Percentiles rank a stretch among this genome's conserved stretches.
Conservation (phyloP, 2,329 filamentous ascomycete species). For the Penicillium sp. region DNA sequence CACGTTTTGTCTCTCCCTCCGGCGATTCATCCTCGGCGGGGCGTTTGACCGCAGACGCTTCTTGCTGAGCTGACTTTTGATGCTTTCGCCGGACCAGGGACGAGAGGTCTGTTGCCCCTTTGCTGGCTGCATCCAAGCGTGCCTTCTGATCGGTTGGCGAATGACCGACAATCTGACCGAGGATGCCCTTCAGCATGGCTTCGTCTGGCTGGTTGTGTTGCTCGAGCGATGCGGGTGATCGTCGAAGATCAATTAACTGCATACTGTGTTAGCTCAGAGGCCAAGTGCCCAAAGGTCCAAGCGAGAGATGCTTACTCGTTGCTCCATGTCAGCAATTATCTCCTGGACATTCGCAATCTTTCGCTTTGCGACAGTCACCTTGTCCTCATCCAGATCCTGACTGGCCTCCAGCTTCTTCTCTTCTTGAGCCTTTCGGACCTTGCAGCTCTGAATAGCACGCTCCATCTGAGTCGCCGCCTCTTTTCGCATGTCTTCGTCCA, state of each 20-base stretch:
- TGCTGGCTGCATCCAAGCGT: slow-evolving; percentile 54
- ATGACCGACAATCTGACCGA: slow-evolving; percentile 58
- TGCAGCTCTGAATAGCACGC: slow-evolving; percentile 59
- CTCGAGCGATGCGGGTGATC: slow-evolving; percentile 51
- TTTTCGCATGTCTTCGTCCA: slow-evolving; percentile 56
- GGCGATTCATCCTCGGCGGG: slow-evolving; percentile 22
- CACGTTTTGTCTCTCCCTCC: slow-evolving; percentile 26
- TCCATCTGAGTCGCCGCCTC: slow-evolving; percentile 61
- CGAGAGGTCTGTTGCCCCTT: slow-evolving; percentile 58
- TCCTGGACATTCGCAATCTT: slow-evolving; percentile 59
- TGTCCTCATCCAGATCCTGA: slow-evolving; percentile 41
- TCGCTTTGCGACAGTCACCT: slow-evolving; percentile 40
- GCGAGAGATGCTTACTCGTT: slow-evolving; percentile 44
- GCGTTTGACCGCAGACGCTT: slow-evolving; percentile 25
- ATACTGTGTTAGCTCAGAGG: slow-evolving; percentile 16
- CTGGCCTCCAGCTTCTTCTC: slow-evolving; percentile 42
- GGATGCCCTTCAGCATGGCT: slow-evolving; percentile 54
- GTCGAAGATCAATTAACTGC: slow-evolving; percentile 56
- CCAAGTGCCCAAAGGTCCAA: background rate
- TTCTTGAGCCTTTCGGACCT: slow-evolving; percentile 54
- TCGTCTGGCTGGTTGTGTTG: slow-evolving; percentile 35
- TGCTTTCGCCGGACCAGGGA: slow-evolving; percentile 58
- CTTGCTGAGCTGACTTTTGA: slow-evolving; percentile 10
- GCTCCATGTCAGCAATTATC: slow-evolving; percentile 61
- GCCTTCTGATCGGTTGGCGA: slow-evolving; percentile 53